A percentile compares a stretch with the other conserved stretches of the same genome.
These are phyloP conservation scores for Cutaneotrichosporon arboriforme DNA, from an alignment of 1,284 basidiomycete species.

Conservation along the genomic window DNA sequence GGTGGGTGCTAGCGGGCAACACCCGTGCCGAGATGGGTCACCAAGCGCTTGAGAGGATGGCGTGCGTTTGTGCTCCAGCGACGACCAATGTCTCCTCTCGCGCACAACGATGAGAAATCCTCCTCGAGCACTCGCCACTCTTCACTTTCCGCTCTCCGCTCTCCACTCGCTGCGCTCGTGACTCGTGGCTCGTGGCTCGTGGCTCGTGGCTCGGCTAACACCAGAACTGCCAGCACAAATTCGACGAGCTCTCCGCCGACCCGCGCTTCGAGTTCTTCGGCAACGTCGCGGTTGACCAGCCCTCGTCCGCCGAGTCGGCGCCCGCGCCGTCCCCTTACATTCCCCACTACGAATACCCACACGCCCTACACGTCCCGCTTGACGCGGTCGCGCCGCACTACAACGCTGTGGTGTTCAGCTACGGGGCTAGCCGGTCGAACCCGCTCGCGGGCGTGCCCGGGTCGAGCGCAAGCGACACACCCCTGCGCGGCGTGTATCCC, in stretches of 20 bases:
- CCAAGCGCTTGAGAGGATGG: too few species aligned
- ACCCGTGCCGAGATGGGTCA: too few species aligned
- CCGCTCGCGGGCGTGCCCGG: constrained; percentile 49
- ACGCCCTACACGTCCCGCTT: constrained; percentile 48
- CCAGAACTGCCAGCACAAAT: constrained; percentile 96
- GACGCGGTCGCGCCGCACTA: constrained; percentile 48
- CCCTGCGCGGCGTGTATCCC: constrained; percentile 59
- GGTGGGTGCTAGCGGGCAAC: too few species aligned
- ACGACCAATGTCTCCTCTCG: too few species aligned
- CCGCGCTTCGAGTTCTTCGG: constrained; percentile 82
- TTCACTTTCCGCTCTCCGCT: too few species aligned
- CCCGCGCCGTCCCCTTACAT: constrained; percentile 15
- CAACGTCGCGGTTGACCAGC: constrained; percentile 69
- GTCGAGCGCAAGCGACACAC: constrained; percentile 53
- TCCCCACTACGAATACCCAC: constrained; percentile 45
- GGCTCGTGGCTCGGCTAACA: too few species aligned
- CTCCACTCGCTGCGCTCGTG: too few species aligned
- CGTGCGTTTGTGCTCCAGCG: too few species aligned
- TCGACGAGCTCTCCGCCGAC: constrained; percentile 67
- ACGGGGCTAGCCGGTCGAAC: constrained; percentile 49
- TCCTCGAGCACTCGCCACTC: too few species aligned
- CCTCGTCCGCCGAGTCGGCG: constrained; percentile 21
- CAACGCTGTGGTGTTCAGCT: constrained; percentile 51
- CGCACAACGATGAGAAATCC: too few species aligned
- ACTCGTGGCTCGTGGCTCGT: too few species aligned